Base-by-base conservation (phyloP, 2,329 filamentous ascomycete species). In the Didymella arachidicola region DNA sequence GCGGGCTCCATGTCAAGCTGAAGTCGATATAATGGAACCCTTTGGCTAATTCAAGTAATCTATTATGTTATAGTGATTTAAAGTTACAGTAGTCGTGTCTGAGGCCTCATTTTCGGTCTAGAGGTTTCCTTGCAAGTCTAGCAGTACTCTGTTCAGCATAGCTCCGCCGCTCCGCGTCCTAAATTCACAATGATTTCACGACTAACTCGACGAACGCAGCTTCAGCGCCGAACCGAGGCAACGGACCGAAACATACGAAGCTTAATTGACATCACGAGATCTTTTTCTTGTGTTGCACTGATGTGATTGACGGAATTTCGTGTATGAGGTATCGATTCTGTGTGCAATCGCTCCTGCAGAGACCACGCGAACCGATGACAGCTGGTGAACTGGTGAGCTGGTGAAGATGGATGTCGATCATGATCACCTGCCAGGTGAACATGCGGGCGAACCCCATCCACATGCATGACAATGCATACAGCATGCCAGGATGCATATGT, bases 371-470 rank as follows among this genome's bases (percentile, higher is more conserved):
- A 12, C 14, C 10, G n/a, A 39, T 8, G 36, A 39, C 36, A 18
- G 19, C n/a, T 43, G 44, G 52, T 53, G 38, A 41, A 39, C 19
- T 45, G 11, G 52, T 53, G 38, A 41, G 44, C 19, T 45, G 11
- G 34, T 38, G 50, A 36, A 54, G 22, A 8, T 26, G 18, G 25
- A 26, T 14, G 50, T 54, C 50, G 51, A 54, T 54, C 50, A 54
- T 43, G 46, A 46, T 54, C 50, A 42, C 12, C 19, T 51, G 27
- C n/a, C 34, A 30, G 50, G 45, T 25, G 39, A 54, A 45, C 44
- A 38, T 53, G 45, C 25, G 29, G 25, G 44, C 27, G 18, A 41
- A 25, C 30, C 12, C 30, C 10, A 49, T 26, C 26, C 14, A 29
- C 4, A 38, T 42, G 45, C n/a, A 49, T 46, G 19, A 27, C 11